Percentiles rank a stretch among this genome's conserved stretches.
These are phyloP conservation scores for Colletotrichum orchidophilum DNA, from an alignment of 2,329 filamentous ascomycete genomes.

Conservation along the genomic window DNA sequence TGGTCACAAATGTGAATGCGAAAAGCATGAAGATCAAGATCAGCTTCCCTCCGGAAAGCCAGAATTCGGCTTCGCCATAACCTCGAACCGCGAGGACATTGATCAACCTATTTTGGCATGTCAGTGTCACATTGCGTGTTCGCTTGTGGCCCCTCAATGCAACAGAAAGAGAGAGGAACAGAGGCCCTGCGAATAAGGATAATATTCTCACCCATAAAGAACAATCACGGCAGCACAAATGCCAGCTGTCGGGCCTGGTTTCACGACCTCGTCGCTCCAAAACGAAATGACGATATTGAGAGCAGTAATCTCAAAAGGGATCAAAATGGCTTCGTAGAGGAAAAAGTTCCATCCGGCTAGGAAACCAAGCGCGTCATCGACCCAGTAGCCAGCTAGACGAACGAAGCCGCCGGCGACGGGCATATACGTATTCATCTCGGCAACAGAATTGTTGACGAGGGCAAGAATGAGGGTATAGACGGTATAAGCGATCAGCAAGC, in stretches of 20 bases:
- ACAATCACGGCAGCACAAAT: constrained; percentile 14
- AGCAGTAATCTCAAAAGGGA: constrained; percentile 55
- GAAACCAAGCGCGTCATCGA: constrained; percentile 72
- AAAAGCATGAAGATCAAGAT: constrained; percentile 74
- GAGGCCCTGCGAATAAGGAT: neutral
- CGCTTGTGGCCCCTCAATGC: constrained; percentile 6
- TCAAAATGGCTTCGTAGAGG: constrained; percentile 54
- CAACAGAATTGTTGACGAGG: constrained; percentile 71
- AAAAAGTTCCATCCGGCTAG: constrained; percentile 57
- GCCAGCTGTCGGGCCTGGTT: constrained; percentile 15
- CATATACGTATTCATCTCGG: constrained; percentile 72
- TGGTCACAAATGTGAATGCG: constrained; percentile 80
- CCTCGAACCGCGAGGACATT: constrained; percentile 41
- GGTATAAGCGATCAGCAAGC: constrained; percentile 67
- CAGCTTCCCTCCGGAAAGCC: constrained; percentile 69
- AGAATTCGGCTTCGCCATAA: constrained; percentile 73
- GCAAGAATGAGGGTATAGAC: constrained; percentile 65
- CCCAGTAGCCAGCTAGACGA: constrained; percentile 71
- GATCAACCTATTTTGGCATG: constrained; percentile 37
- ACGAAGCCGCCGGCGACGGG: constrained; percentile 72
- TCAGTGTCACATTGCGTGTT: neutral
- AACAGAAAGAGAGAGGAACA: constrained; percentile 1
- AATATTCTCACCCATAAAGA: neutral
- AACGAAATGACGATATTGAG: constrained; percentile 43
- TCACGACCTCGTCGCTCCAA: constrained; percentile 28